phyloP scores from a whole-genome alignment of 2,329 filamentous ascomycete genomes.

The Verticillium longisporum region DNA sequence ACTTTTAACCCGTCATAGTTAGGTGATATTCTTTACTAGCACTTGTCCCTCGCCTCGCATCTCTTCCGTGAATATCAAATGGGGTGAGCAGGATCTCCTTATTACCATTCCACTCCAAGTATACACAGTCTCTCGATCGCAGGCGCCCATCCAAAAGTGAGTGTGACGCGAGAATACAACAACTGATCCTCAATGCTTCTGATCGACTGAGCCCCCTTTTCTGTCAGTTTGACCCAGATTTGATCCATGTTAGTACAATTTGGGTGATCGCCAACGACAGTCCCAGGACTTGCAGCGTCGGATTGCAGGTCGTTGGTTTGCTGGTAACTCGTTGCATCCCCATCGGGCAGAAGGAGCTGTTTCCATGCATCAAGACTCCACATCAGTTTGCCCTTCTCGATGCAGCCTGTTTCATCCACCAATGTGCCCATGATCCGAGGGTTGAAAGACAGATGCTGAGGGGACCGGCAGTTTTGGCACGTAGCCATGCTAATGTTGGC shows the following conservation, averaged over 20 bases:
- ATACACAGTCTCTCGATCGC: constrained; percentile 29
- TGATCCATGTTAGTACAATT: constrained; percentile 20
- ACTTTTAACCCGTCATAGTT: no score
- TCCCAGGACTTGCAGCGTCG: background rate
- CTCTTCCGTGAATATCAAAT: no score
- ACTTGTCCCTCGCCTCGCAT: background rate
- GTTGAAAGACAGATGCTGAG: constrained; percentile 26
- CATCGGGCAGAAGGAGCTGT: constrained; percentile 20
- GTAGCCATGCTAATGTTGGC: constrained; percentile 33
- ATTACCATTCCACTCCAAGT: constrained; percentile 32
- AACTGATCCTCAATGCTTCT: constrained; percentile 43
- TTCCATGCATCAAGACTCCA: constrained; percentile 47
- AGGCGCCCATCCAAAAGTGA: constrained; percentile 48
- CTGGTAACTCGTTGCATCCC: background rate
- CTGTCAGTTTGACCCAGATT: constrained; percentile 18
- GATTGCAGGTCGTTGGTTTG: background rate
- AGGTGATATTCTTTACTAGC: background rate
- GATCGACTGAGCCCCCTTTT: constrained; percentile 29
- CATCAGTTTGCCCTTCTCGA: constrained; percentile 43
- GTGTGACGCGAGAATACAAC: constrained; percentile 41
- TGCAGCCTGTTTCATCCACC: constrained; percentile 48
- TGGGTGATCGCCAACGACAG: constrained; percentile 35
- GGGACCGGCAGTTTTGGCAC: constrained; percentile 29
- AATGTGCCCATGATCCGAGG: constrained; percentile 31
- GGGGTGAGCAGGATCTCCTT: no score